Conservation (phyloP, 768 basidiomycete species). For the Boletus sp. region DNA sequence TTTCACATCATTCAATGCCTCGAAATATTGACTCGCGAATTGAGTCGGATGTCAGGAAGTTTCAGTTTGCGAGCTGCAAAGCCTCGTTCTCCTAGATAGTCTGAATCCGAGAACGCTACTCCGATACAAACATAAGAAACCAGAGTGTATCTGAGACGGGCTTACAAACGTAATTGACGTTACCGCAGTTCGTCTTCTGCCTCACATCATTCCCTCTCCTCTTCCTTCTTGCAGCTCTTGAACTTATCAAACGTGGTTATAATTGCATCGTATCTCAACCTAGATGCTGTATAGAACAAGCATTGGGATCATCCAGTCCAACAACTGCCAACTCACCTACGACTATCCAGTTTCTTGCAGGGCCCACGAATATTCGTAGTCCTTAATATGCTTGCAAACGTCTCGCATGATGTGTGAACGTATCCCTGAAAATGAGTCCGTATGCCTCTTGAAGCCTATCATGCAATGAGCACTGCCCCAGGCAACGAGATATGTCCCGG, state of each 20-base stretch:
- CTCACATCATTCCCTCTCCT: constrained; percentile 67
- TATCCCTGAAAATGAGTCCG: constrained; percentile 68
- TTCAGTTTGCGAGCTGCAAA: too few species aligned
- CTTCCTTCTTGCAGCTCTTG: constrained; percentile 75
- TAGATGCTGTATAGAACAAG: constrained; percentile 25
- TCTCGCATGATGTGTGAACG: constrained; percentile 68
- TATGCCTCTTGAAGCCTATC: constrained; percentile 80
- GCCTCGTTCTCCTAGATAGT: too few species aligned
- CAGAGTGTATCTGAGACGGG: too few species aligned
- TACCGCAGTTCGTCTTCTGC: constrained; percentile 88
- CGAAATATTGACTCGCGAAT: too few species aligned
- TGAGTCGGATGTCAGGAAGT: too few species aligned
- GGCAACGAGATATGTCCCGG: constrained; percentile 67
- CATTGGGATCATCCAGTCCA: background rate
- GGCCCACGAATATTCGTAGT: constrained; percentile 74
- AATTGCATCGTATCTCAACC: constrained; percentile 78
- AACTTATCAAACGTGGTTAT: constrained; percentile 65
- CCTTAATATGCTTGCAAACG: constrained; percentile 71
- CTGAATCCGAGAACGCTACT: too few species aligned
- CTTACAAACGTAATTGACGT: too few species aligned
- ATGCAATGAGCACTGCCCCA: constrained; percentile 85
- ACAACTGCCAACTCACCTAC: constrained; percentile 50
- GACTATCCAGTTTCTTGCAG: constrained; percentile 87
- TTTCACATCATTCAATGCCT: too few species aligned
- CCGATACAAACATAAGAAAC: too few species aligned